Base-by-base conservation (phyloP, 2,329 filamentous ascomycete genomes). In the Calonectria henricotiae region DNA sequence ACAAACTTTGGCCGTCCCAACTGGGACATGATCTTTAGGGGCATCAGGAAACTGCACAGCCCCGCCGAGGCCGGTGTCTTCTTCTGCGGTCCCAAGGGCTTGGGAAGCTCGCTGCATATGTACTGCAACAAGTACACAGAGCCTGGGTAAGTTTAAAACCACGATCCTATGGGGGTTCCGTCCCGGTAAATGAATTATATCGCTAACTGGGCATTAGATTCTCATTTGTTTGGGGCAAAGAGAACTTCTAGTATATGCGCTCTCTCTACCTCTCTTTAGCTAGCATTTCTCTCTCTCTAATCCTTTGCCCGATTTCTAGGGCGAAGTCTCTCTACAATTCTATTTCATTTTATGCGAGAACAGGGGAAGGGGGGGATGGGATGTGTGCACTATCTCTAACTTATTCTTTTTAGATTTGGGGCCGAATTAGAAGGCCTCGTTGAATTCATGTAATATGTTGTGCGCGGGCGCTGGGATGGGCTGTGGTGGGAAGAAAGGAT, bases 51-150 rank as follows among this genome's bases (percentile, higher is more conserved):
- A 83, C 89, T 96, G 73, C 92, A 94, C 79, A 85, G 87, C 5
- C 92, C 92, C 1, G 90, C 90, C 55, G 92, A 94, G 83, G 91
- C 91, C 2, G 92, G 92, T 76, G 92, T 94, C 20, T 94, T 96
- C 86, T 96, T 96, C 86, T 96, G 94, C 80, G 94, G 94, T 0
- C 94, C 94, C 39, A 96, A 96, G 84, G 91, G 89, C 1, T 83
- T 96, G 74, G 94, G 94, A 62, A 94, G 91, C 79, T 85, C 90
- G 70, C 82, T 96, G 80, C 94, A 96, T 79, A 88, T 94, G 71
- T 95, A 93, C 84, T 96, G 94, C 83, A 96, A 96, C 82, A 94
- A 94, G 87, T 96, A 96, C 84, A 94, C 92, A 69, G 93, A 95
- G 79, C 93, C 93, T 80, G 93, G 90, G 86, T 93, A 87, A 86